Base-by-base conservation (phyloP, 2,329 filamentous ascomycete species). In the Aquanectria penicillioides region DNA sequence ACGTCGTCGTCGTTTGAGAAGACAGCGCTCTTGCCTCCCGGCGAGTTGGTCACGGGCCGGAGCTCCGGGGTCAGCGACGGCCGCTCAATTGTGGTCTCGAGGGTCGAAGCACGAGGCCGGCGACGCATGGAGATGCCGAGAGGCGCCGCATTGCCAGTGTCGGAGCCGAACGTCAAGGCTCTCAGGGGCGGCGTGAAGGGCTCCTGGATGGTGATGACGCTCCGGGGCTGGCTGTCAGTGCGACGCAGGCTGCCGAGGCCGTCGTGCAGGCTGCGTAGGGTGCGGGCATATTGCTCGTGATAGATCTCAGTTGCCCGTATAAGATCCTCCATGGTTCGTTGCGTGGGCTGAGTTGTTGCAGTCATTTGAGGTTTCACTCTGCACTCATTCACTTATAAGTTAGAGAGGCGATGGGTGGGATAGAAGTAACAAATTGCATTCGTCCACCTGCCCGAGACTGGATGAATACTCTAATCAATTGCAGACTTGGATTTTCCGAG, bases 221-320 rank as follows among this genome's bases (percentile, higher is more conserved):
- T 54, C 36, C 52, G 40, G 31, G 51, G 47, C 47, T 59, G 53
- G 26, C 60, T 65, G 51, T 72, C 70, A 9, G 59, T 47, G 10
- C 58, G 62, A 26, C 62, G 65, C 26, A 57, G n/a, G n/a, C n/a
- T 36, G 33, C 54, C 40, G 49, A 71, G 49, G 28, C 52, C 64
- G 33, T 76, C 71, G 29, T 74, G 72, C 13, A 76, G 65, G 40
- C 38, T 63, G 41, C 69, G 64, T 6, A 75, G 62, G 20, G 66
- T 66, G 50, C 67, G 70, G 28, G 76, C 59, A 43, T 75, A 74
- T 34, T 74, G 70, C n/a, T 76, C 73, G 48, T 75, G 75, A 38
- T 71, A 67, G 18, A 68, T 58, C 40, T 78, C 73, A 37, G 74
- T 69, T 23, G 68, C 70, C 33, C 59, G 66, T 59, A 77, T 66